Evolutionary conservation across 164 flowering plant species (phyloP).

Genomic region (Euptelea pleiosperma): DNA sequence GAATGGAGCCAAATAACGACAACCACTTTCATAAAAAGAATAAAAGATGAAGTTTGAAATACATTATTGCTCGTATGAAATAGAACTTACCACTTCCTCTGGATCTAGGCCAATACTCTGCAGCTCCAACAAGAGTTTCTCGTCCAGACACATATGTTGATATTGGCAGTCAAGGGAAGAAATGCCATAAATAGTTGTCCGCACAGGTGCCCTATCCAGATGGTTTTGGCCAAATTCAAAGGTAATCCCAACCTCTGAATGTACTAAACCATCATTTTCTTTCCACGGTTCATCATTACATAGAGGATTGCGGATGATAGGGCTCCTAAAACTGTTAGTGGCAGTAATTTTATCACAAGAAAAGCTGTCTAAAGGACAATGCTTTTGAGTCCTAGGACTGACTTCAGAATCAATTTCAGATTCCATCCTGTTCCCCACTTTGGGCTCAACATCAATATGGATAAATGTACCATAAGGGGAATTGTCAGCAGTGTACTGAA

Average conservation of each 20-base stretch:
- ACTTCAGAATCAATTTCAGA: conserved; percentile 30
- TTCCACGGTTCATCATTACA: conserved; percentile 33
- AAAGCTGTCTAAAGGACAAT: conserved; percentile 21
- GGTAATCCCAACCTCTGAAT: conserved; percentile 32
- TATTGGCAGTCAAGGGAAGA: conserved; percentile 44
- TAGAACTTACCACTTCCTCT: conserved; percentile 66
- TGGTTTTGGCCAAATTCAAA: conserved; percentile 28
- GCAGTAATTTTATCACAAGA: conserved; percentile 52
- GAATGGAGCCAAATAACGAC: not conserved
- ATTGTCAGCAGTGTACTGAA: conserved; percentile 28
- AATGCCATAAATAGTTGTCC: conserved; percentile 22
- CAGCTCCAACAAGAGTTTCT: conserved; percentile 66
- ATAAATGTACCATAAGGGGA: conserved; percentile 28
- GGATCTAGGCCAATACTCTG: conserved; percentile 71
- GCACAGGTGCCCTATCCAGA: conserved; percentile 28
- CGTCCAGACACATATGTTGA: conserved; percentile 58
- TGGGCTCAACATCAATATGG: conserved; percentile 29
- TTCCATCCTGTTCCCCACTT: conserved; percentile 26
- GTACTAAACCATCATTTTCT: conserved; percentile 32
- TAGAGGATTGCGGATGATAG: conserved; percentile 19
- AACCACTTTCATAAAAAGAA: conserved; percentile 1
- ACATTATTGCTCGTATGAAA: not conserved
- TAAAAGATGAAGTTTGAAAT: not conserved
- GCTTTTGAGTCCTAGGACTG: conserved; percentile 26
- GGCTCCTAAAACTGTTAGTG: conserved; percentile 24